Conservation (phyloP, 768 basidiomycete genomes). For the Naganishia randhawae region DNA sequence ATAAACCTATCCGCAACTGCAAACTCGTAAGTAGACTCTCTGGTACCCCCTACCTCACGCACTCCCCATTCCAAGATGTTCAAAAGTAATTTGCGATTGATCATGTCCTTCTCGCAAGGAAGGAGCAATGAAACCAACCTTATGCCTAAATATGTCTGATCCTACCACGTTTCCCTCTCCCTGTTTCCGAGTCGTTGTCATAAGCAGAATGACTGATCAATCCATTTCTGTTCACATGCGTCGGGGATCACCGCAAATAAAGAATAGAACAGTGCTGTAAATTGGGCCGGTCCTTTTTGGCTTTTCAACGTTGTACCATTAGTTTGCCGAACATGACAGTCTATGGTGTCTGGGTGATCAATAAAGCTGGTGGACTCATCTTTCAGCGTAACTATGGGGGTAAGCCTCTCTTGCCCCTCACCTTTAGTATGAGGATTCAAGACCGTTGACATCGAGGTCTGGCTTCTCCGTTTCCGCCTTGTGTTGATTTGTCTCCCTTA, state of each 20-base stretch:
- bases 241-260: constrained; percentile 1
- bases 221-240: constrained; percentile 1
- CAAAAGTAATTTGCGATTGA: constrained; percentile 26
- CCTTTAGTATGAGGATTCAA: neutral
- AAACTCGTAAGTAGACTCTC: neutral
- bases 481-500: neutral
- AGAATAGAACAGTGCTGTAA: constrained; percentile 21
- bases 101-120: constrained; percentile 24
- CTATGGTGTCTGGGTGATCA: constrained; percentile 65
- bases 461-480: neutral
- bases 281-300: neutral
- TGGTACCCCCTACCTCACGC: neutral
- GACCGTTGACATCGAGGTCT: constrained; percentile 14
- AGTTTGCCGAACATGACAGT: constrained; percentile 39
- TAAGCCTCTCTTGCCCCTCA: constrained; percentile 48
- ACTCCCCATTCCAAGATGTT: constrained; percentile 9
- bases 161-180: neutral
- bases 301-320: constrained; percentile 17
- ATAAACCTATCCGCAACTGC: neutral
- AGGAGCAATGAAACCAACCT: constrained; percentile 24
- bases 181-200: neutral
- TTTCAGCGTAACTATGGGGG: constrained; percentile 91
- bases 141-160: constrained; percentile 20
- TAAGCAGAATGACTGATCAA: constrained; percentile 12
- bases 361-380: constrained; percentile 95